Evolutionary conservation across 768 basidiomycete species (phyloP).

Genomic region (Mycena galopus): DNA sequence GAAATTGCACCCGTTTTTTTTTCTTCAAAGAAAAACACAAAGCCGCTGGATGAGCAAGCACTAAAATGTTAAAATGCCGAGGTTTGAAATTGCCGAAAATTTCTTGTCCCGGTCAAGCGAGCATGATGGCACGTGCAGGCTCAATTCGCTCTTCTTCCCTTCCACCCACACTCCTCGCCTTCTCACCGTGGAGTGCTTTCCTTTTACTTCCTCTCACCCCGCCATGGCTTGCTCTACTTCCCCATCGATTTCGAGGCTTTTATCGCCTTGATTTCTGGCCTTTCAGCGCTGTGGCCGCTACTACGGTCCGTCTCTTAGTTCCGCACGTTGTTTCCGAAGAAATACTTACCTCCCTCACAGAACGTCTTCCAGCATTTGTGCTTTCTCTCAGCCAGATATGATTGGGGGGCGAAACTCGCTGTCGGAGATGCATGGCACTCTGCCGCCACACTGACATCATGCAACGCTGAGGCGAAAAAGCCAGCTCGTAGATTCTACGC

Average conservation of each 20-base stretch:
- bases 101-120: not conserved
- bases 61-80: not conserved
- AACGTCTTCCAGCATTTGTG: not conserved
- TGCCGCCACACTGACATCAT: constrained; percentile 15
- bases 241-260: not conserved
- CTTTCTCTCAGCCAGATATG: not conserved
- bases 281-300: not conserved
- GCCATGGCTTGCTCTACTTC: not conserved
- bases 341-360: constrained; percentile 12
- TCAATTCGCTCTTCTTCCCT: not conserved
- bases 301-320: not conserved
- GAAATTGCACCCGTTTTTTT: too few species aligned
- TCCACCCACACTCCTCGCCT: not conserved
- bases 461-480: constrained; percentile 12
- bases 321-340: not conserved
- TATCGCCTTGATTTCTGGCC: not conserved
- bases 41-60: not conserved
- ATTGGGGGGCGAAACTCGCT: not conserved
- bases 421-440: not conserved
- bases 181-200: not conserved
- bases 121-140: not conserved
- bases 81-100: not conserved
- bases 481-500: not conserved
- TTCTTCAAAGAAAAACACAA: not conserved
- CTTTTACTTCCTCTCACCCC: not conserved